Evolutionary conservation across 2,329 filamentous ascomycete species (phyloP), one percentile per base, ranked within the genome.

Genomic region (Orbilia ellipsospora): DNA sequence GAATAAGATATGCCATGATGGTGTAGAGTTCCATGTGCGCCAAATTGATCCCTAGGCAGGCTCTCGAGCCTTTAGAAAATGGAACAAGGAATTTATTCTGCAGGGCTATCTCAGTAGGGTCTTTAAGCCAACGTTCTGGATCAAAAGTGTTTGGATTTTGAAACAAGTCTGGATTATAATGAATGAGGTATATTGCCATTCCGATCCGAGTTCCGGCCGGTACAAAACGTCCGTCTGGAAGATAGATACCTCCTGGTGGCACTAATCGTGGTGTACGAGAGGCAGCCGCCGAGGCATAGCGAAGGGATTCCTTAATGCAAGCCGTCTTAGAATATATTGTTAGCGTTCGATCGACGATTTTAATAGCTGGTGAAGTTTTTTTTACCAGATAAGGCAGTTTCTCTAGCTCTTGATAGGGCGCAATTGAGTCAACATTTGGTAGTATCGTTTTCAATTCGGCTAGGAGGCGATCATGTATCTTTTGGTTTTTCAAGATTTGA

Each of bases 321-420:
- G 56, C 52, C 18, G 42, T 57, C 64, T 67, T 59, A 16, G 23
- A 8, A 20, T n/a, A 31, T 31, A 4, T 31, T 31, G 28, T 31
- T 31, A 31, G 28, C 7, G 7, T 7, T 31, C 28, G 7, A 4
- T 31, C 28, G 7, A 31, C 28, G 7, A 31, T 31, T 31, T 31
- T 31, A 7, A 31, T 31, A 7, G 10, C 12, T 36, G 36, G 40
- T 31, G 23, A 55, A 69, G 44, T 67, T 78, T 76, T 65, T 77
- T 78, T 78, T 62, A 81, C 42, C 31, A 82, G 74, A 72, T 84
- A 85, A 0, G 84, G 82, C 7, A 85, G 78, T 52, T 82, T 78
- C 77, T 85, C 81, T 5, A 84, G 78, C 20, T 81, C 72, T 3
- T 77, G 79, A 80, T 80, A 81, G 1, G 36, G 63, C 2, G 77